Conservation (phyloP, 1,284 basidiomycete species). For the Bjerkandera adusta region DNA sequence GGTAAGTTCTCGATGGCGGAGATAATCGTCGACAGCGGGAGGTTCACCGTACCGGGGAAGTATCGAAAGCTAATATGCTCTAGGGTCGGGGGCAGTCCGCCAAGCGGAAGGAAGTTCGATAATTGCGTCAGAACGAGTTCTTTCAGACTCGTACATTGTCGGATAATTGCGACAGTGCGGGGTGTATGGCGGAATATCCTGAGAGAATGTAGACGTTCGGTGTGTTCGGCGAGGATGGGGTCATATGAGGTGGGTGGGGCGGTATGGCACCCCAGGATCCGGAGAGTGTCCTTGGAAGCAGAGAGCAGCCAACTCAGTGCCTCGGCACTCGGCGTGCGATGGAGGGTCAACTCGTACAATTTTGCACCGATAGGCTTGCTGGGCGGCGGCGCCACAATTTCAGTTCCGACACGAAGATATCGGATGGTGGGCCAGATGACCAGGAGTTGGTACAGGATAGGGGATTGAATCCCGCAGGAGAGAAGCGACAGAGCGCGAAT, state of each 20-base stretch:
- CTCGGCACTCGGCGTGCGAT: constrained; percentile 31
- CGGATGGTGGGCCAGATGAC: constrained; percentile 36
- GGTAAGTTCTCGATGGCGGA: constrained; percentile 33
- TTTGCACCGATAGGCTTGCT: constrained; percentile 17
- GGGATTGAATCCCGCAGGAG: constrained; percentile 41
- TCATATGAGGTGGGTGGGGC: constrained; percentile 28
- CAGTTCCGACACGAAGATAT: constrained; percentile 39
- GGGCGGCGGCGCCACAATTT: constrained; percentile 34
- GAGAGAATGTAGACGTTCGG: constrained; percentile 38
- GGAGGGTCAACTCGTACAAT: constrained; percentile 42
- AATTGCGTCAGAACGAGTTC: constrained; percentile 40
- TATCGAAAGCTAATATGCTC: constrained; percentile 41
- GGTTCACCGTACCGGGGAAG: constrained; percentile 23
- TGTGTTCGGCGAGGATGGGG: constrained; percentile 29
- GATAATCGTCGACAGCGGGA: constrained; percentile 32
- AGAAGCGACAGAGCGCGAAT: constrained; percentile 39
- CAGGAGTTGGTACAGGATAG: constrained; percentile 43
- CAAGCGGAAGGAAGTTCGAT: constrained; percentile 33
- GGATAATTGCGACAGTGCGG: constrained; percentile 32
- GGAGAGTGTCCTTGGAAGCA: constrained; percentile 32
- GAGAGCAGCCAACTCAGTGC: constrained; percentile 40
- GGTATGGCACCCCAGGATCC: constrained; percentile 41
- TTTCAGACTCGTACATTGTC: constrained; percentile 37
- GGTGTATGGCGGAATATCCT: constrained; percentile 37
- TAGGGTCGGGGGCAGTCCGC: constrained; percentile 34